phyloP scores from a whole-genome alignment of 768 basidiomycete species.

The Naganishia randhawae region DNA sequence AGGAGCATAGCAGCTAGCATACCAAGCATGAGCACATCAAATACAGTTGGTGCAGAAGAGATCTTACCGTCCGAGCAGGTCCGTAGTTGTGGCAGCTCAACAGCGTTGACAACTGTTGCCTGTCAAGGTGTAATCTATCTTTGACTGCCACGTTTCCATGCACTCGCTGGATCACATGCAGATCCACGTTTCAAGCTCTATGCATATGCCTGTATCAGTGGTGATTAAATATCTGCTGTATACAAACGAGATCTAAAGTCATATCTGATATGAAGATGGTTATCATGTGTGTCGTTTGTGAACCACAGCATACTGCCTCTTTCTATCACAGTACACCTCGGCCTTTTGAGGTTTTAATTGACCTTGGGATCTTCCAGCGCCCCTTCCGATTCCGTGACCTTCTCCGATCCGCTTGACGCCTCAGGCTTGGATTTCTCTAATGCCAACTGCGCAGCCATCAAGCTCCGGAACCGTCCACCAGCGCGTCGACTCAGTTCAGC shows the following conservation, averaged over 20 bases:
- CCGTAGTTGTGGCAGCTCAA: no score
- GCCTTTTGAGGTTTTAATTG: not conserved
- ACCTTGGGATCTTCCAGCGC: slow-evolving; percentile 20
- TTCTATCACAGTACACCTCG: not conserved
- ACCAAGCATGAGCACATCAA: no score
- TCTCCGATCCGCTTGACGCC: not conserved
- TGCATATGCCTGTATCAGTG: not conserved
- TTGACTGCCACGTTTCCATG: no score
- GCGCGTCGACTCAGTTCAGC: slow-evolving; percentile 64
- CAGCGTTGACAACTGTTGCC: no score
- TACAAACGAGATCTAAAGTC: not conserved
- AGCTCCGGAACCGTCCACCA: slow-evolving; percentile 73
- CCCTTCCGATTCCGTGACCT: not conserved
- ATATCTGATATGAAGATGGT: no score
- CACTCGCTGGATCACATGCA: no score
- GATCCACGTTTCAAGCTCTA: not conserved
- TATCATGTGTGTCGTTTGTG: not conserved
- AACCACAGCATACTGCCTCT: not conserved
- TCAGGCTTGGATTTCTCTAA: slow-evolving; percentile 39
- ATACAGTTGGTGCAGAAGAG: no score
- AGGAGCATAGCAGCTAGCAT: no score
- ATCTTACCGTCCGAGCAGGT: no score
- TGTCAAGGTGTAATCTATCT: no score
- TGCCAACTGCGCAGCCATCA: slow-evolving; percentile 82
- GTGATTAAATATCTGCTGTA: not conserved